Evolutionary conservation across 2,329 filamentous ascomycete species (phyloP).

Genomic region (Xylaria sp.): DNA sequence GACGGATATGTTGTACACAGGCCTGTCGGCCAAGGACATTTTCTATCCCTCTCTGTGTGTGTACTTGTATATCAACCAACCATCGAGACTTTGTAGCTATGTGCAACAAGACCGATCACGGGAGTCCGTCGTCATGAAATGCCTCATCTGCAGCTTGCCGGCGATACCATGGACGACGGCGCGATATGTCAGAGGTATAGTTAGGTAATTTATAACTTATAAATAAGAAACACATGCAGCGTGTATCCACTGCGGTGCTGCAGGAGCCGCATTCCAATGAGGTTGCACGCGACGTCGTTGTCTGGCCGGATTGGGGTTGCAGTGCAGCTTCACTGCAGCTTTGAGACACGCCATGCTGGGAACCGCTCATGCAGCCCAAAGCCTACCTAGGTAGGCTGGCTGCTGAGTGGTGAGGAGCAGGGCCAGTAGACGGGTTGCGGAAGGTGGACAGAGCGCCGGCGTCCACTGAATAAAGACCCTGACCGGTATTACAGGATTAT

Average conservation of each 20-base stretch:
- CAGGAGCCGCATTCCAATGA: conserved; percentile 35
- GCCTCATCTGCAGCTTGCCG: conserved; percentile 29
- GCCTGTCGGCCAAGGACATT: conserved; percentile 21
- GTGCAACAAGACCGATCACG: neutral
- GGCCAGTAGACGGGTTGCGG: neutral
- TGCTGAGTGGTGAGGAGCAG: neutral
- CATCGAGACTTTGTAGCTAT: conserved; percentile 1
- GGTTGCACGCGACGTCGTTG: conserved; percentile 22
- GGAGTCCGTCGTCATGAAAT: conserved; percentile 16
- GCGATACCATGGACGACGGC: neutral
- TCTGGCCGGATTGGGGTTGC: conserved; percentile 20
- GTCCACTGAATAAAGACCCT: conserved; percentile 2
- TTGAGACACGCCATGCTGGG: conserved; percentile 7
- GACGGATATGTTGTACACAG: conserved; percentile 19
- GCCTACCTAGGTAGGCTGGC: neutral
- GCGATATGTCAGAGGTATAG: conserved; percentile 7
- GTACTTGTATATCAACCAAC: too few species aligned
- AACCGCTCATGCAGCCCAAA: conserved; percentile 9
- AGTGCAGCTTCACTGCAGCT: conserved; percentile 23
- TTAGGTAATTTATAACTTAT: conserved; percentile 1
- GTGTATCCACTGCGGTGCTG: conserved; percentile 23
- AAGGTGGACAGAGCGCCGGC: neutral
- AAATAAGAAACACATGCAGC: conserved; percentile 21
- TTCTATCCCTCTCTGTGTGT: conserved; percentile 23
- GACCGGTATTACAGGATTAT: conserved; percentile 4